These are phyloP conservation scores for Cladochytrium replicatum DNA, from an alignment of 192 early-diverging fungal genomes.

Conservation along the genomic window DNA sequence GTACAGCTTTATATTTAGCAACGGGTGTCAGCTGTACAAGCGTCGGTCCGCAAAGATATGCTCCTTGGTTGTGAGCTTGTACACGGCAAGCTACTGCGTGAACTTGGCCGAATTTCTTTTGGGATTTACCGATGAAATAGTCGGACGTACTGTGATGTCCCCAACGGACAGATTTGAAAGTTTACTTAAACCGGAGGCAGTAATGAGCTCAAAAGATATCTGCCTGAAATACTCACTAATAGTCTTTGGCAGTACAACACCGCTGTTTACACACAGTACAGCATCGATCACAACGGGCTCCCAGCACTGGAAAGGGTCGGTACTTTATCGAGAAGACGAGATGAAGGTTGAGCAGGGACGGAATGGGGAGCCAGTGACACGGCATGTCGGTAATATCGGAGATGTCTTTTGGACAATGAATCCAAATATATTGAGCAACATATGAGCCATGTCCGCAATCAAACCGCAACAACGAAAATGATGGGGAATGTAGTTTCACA, in stretches of 20 bases:
- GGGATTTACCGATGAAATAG: conserved; percentile 49
- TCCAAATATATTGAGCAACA: too few relatives aligned
- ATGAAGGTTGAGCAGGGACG: conserved; percentile 5
- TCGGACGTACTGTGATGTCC: conserved; percentile 79
- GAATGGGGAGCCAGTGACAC: conserved; percentile 10
- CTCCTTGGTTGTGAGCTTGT: conserved; percentile 71
- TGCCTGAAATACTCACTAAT: conserved; percentile 10
- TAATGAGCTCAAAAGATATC: conserved; percentile 24
- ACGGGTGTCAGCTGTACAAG: conserved; percentile 54
- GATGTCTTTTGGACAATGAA: conserved; percentile 41
- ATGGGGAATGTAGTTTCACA: too few relatives aligned
- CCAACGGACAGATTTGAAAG: conserved; percentile 70
- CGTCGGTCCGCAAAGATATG: conserved; percentile 72
- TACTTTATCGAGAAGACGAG: conserved; percentile 50
- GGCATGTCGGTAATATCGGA: conserved; percentile 38
- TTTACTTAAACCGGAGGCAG: conserved; percentile 92
- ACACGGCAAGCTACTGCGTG: conserved; percentile 76
- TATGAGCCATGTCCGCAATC: too few relatives aligned
- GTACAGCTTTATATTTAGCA: conserved; percentile 70
- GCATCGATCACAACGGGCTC: conserved; percentile 81
- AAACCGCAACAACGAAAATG: too few relatives aligned
- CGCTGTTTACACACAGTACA: conserved; percentile 72
- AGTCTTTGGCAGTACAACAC: conserved; percentile 69
- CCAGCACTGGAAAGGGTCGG: conserved; percentile 80
- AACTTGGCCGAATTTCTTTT: conserved; percentile 71